Evolutionary conservation across 176 grass and related monocot genomes (phyloP), one percentile per base, ranked within the genome.

Genomic region (Areca catechu): DNA sequence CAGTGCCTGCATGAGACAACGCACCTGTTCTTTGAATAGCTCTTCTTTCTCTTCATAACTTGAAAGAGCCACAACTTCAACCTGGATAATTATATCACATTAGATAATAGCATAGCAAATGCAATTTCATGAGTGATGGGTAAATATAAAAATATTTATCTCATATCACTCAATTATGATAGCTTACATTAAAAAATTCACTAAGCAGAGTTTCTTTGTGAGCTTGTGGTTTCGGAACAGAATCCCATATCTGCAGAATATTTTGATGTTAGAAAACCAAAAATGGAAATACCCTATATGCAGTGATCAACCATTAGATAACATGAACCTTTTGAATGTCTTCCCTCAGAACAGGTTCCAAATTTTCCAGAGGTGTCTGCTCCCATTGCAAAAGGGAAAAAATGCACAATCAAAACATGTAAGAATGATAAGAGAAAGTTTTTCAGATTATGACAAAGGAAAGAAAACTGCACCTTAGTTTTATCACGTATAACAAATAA

Each of bases 401-500:
- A 43, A 43, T 12, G 10, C 34, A 43, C 10, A 73, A 70, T 48
- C 22, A 56, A 17, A n/a, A 67, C 18, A 66, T 43, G 34, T 43
- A 14, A 43, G 34, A 43, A 43, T 43, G 34, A 43, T 43, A 12
- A 43, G 9, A 43, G 10, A 12, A 43, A 57, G 19, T 16, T 43
- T 43, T 43, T 43, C 34, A 43, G 34, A 43, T 43, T 29, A 12
- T 9, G 34, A 9, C 19, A 15, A 1, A 49, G 5, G 19, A 19
- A 56, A 16, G 5, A 71, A 71, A n/a, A 60, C 14, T 16, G 57
- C 72, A 97, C 93, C 74, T 71, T 92, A 56, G 86, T 92, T 81
- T 98, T 98, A 58, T 98, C 93, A 73, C 93, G 93, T 67, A 98
- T 92, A 65, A 98, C 93, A 68, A 98, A 98, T 56, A 98, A 52